Conservation (phyloP, 2,329 filamentous ascomycete species). For the Ascomycota sp. region DNA sequence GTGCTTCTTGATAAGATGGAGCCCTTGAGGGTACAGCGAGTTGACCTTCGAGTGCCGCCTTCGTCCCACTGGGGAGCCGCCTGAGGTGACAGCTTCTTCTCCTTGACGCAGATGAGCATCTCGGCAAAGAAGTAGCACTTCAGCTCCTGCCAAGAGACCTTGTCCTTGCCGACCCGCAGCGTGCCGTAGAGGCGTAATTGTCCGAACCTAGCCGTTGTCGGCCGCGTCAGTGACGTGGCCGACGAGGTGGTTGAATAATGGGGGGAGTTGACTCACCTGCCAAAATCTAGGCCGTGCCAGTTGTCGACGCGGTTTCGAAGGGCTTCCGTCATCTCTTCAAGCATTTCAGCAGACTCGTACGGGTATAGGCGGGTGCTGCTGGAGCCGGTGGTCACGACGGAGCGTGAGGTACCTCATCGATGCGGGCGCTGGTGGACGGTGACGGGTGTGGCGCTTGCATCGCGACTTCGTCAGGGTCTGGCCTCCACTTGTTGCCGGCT, state of each 20-base stretch:
- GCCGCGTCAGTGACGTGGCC: neutral
- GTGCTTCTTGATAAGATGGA: conserved; percentile 98
- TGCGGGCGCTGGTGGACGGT: conserved; percentile 19
- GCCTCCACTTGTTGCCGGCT: conserved; percentile 75
- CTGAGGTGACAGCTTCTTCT: conserved; percentile 51
- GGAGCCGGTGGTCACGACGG: conserved; percentile 38
- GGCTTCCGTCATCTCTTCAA: conserved; percentile 74
- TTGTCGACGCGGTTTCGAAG: conserved; percentile 82
- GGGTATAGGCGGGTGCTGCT: conserved; percentile 38
- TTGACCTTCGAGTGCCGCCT: conserved; percentile 36
- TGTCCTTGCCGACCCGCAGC: conserved; percentile 87
- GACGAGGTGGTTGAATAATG: neutral
- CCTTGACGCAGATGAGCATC: conserved; percentile 98
- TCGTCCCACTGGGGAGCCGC: conserved; percentile 45
- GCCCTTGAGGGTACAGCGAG: conserved; percentile 78
- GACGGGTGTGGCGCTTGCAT: conserved; percentile 20
- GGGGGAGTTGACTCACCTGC: conserved; percentile 30
- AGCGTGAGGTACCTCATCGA: conserved; percentile 34
- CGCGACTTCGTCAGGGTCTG: conserved; percentile 64
- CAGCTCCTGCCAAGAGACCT: conserved; percentile 88
- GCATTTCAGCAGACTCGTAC: conserved; percentile 53
- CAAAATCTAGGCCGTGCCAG: conserved; percentile 92
- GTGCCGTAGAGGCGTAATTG: conserved; percentile 79
- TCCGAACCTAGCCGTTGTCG: conserved; percentile 46
- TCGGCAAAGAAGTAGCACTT: conserved; percentile 95